These are phyloP conservation scores for Polyporus arcularius DNA, from an alignment of 768 basidiomycete species.

Conservation along the genomic window DNA sequence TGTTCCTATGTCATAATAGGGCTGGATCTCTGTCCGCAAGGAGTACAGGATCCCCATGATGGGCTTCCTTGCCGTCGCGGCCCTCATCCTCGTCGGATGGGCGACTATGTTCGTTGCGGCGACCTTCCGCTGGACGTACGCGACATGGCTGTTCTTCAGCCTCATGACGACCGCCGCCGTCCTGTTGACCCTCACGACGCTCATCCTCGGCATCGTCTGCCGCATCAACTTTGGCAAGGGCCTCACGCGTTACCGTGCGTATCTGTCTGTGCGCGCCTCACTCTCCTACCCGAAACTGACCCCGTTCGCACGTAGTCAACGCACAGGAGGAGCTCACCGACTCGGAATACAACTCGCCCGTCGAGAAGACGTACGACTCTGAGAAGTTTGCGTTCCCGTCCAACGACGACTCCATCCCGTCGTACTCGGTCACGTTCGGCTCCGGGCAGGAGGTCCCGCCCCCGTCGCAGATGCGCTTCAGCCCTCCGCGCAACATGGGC, in stretches of 20 bases:
- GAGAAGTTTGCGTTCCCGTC: slow-evolving; percentile 67
- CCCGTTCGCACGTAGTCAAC: slow-evolving; percentile 45
- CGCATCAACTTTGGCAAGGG: slow-evolving; percentile 80
- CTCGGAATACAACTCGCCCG: slow-evolving; percentile 34
- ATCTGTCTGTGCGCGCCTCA: too few relatives aligned
- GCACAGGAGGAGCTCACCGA: slow-evolving; percentile 51
- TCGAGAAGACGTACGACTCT: slow-evolving; percentile 36
- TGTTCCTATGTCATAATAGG: slow-evolving; percentile 37
- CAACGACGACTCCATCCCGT: slow-evolving; percentile 51
- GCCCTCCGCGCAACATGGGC: slow-evolving; percentile 37
- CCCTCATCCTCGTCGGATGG: slow-evolving; percentile 69
- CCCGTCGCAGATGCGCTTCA: slow-evolving; percentile 39
- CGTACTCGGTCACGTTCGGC: slow-evolving; percentile 45
- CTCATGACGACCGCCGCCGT: slow-evolving; percentile 61
- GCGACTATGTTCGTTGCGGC: slow-evolving; percentile 70
- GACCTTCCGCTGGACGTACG: slow-evolving; percentile 77
- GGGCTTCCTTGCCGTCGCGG: slow-evolving; percentile 60
- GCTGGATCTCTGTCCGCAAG: slow-evolving; percentile 75
- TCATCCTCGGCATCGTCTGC: slow-evolving; percentile 67
- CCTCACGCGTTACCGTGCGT: slow-evolving; percentile 64
- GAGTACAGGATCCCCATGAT: slow-evolving; percentile 63
- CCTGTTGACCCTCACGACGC: slow-evolving; percentile 51
- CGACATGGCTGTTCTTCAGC: slow-evolving; percentile 74
- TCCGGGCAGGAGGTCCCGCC: slow-evolving; percentile 36
- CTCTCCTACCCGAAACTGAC: slow-evolving; percentile 13